Percentiles rank a stretch among this genome's conserved stretches.
phyloP scores from a whole-genome alignment of 768 basidiomycete species.

The Neoboletus subvelutipes region DNA sequence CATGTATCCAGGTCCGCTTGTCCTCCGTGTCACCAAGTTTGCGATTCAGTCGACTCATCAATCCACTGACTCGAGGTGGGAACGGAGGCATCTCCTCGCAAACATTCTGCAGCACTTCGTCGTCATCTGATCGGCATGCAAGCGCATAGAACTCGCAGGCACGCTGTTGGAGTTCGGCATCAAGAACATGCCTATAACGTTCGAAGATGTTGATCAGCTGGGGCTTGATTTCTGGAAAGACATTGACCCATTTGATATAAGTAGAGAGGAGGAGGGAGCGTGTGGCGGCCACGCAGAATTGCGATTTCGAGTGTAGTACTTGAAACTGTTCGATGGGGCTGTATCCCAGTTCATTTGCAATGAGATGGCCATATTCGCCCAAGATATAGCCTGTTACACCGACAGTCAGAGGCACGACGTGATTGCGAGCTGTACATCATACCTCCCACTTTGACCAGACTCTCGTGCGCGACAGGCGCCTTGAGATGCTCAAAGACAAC shows the following conservation, averaged over 20 bases:
- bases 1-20: conserved; percentile 93
- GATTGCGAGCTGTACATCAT: conserved; percentile 22
- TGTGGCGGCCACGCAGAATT: conserved; percentile 90
- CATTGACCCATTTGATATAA: conserved; percentile 99
- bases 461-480: conserved; percentile 84
- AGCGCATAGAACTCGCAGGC: conserved; percentile 97
- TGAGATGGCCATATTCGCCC: conserved; percentile 97
- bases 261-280: conserved; percentile 92
- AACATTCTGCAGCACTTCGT: conserved; percentile 89
- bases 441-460: conserved; percentile 96
- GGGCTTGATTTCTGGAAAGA: conserved; percentile 97
- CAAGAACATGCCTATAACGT: conserved; percentile 95
- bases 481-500: conserved; percentile 89
- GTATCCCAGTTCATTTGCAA: conserved; percentile 92
- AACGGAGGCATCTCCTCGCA: conserved; percentile 99
- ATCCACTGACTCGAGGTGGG: conserved; percentile 89
- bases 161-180: conserved; percentile 95
- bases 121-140: conserved; percentile 80
- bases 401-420: conserved; percentile 11
- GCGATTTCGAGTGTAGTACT: conserved; percentile 89
- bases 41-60: conserved; percentile 82
- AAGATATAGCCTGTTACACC: conserved; percentile 79
- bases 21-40: conserved; percentile 93
- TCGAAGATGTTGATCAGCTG: conserved; percentile 95
- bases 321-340: conserved; percentile 95